Conservation (phyloP, 345 rosid species). For the Bretschneidera sinensis region DNA sequence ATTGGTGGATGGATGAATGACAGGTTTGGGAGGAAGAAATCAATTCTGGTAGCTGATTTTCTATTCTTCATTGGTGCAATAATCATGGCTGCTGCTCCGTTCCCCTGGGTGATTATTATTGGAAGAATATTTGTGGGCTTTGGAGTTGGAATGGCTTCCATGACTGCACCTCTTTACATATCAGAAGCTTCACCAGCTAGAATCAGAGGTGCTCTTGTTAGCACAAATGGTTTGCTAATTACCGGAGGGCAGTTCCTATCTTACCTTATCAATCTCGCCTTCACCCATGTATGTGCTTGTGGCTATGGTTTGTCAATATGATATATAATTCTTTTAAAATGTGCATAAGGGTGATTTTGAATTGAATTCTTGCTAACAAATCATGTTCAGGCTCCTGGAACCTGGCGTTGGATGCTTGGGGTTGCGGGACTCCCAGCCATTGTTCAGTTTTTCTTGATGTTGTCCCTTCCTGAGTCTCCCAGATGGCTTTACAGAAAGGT, state of each 20-base stretch:
- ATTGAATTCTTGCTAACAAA: neutral
- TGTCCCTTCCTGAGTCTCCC: conserved; percentile 79
- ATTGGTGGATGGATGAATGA: conserved; percentile 77
- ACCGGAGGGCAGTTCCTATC: conserved; percentile 87
- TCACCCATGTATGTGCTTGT: conserved; percentile 43
- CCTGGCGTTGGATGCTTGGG: conserved; percentile 99
- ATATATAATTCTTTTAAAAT: neutral
- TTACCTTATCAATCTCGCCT: conserved; percentile 80
- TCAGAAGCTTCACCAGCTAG: conserved; percentile 90
- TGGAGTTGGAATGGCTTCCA: conserved; percentile 97
- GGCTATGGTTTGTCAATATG: neutral
- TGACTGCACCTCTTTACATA: conserved; percentile 91
- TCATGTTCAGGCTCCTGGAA: conserved; percentile 45
- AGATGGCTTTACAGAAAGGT: conserved; percentile 75
- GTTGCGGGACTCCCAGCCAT: conserved; percentile 60
- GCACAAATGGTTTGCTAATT: conserved; percentile 70
- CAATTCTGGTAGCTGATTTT: conserved; percentile 56
- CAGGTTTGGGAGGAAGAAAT: conserved; percentile 58
- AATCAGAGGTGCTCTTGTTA: conserved; percentile 87
- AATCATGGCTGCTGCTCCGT: conserved; percentile 68
- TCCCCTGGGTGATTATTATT: conserved; percentile 58
- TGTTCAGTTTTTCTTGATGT: conserved; percentile 63
- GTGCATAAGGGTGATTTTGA: neutral
- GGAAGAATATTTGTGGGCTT: conserved; percentile 83
- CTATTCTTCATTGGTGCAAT: conserved; percentile 65